Evolutionary conservation across 2,329 filamentous ascomycete species (phyloP).

Genomic region (Colletotrichum kahawae): DNA sequence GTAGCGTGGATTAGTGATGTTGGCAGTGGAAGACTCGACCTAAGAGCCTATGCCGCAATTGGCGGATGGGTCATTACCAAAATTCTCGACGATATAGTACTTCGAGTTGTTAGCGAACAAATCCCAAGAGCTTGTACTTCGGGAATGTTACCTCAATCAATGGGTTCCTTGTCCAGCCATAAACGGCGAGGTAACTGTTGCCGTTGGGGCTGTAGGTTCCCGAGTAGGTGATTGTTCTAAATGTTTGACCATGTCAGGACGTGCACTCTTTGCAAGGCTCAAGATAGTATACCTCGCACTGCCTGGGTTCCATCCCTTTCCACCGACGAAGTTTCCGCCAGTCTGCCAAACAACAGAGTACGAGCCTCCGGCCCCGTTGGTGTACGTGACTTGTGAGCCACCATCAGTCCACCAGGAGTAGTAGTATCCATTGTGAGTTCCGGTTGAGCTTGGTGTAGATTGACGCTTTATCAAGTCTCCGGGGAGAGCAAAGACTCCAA

Average conservation of each 20-base stretch:
- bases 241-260: not conserved
- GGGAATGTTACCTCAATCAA: slow-evolving; percentile 1
- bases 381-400: slow-evolving; percentile 44
- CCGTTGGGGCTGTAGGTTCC: slow-evolving; percentile 42
- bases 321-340: slow-evolving; percentile 59
- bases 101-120: not conserved
- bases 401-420: slow-evolving; percentile 56
- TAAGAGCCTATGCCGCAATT: too few species aligned
- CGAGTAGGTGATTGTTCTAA: slow-evolving; percentile 35
- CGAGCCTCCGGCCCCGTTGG: slow-evolving; percentile 44
- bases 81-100: slow-evolving; percentile 18
- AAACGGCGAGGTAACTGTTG: slow-evolving; percentile 43
- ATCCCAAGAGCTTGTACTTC: not conserved
- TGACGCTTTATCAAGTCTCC: slow-evolving; percentile 7
- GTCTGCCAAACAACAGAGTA: slow-evolving; percentile 51
- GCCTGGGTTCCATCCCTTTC: slow-evolving; percentile 64
- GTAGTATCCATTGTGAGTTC: slow-evolving; percentile 47
- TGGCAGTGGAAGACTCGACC: not conserved
- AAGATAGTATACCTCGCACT: slow-evolving; percentile 43
- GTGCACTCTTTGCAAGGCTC: slow-evolving; percentile 7
- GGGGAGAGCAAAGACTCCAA: not conserved
- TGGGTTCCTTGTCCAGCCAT: slow-evolving; percentile 42
- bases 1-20: not conserved
- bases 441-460: slow-evolving; percentile 39
- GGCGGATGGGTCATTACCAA: not conserved